Percentiles rank a stretch among this genome's conserved stretches.
Evolutionary conservation across 164 flowering plant species (phyloP).

Genomic region (Berberis vulgaris): DNA sequence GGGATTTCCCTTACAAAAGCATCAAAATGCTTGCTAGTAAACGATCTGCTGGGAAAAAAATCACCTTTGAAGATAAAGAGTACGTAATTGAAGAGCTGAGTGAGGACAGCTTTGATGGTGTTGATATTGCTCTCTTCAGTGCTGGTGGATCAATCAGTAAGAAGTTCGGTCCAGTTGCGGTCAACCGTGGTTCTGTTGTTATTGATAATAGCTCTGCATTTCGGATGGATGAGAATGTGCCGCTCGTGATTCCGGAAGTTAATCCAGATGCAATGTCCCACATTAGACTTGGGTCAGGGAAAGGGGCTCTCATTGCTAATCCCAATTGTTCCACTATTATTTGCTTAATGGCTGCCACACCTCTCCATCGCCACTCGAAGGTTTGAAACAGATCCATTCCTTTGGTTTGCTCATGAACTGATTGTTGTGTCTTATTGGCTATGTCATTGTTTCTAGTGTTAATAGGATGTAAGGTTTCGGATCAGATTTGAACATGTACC

Average conservation of each 20-base stretch:
- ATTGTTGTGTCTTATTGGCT: too few species aligned
- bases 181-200: constrained; percentile 54
- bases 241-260: constrained; percentile 25
- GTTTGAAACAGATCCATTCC: too few species aligned
- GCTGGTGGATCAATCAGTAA: constrained; percentile 95
- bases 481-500: too few species aligned
- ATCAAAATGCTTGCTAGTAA: constrained; percentile 32
- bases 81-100: too few species aligned
- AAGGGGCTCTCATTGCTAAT: too few species aligned
- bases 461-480: too few species aligned
- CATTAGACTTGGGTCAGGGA: constrained; percentile 18
- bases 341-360: too few species aligned
- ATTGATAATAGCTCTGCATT: constrained; percentile 97
- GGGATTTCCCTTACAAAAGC: constrained; percentile 6
- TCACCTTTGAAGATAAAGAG: too few species aligned
- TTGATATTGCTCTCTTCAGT: constrained; percentile 88
- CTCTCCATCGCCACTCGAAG: too few species aligned
- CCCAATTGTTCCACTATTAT: too few species aligned
- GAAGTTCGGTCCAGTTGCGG: constrained; percentile 82
- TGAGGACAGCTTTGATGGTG: constrained; percentile 28
- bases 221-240: constrained; percentile 75
- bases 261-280: constrained; percentile 84
- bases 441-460: too few species aligned
- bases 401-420: too few species aligned
- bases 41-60: constrained; percentile 69